A percentile compares a stretch with the other conserved stretches of the same genome.
phyloP scores from a whole-genome alignment of 495 filamentous ascomycete genomes.

The Neurospora sp. region DNA sequence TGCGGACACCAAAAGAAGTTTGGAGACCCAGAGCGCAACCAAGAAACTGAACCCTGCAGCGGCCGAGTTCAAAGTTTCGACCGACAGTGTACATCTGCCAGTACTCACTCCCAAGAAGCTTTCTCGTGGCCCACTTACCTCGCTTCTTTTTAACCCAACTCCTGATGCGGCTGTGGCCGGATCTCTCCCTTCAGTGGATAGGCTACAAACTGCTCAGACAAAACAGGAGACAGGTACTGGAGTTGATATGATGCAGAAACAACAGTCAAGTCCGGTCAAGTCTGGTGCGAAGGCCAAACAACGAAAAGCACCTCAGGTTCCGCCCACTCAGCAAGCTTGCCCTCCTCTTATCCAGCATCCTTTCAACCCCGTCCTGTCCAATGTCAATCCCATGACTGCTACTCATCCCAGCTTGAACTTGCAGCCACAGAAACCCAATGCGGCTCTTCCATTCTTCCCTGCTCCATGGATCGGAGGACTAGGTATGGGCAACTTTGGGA shows the following conservation, averaged over 20 bases:
- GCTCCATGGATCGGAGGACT: neutral
- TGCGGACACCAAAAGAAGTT: neutral
- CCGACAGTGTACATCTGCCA: neutral
- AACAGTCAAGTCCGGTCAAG: neutral
- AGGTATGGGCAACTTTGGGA: neutral
- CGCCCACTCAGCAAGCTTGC: neutral
- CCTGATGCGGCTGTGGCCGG: neutral
- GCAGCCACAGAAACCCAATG: neutral
- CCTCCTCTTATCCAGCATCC: neutral
- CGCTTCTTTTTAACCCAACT: neutral
- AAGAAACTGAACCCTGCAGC: slow-evolving; percentile 21
- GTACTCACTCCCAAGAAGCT: slow-evolving; percentile 12
- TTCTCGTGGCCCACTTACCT: slow-evolving; percentile 11
- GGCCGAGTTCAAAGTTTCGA: slow-evolving; percentile 17
- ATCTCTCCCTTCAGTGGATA: neutral
- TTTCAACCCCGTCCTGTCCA: neutral
- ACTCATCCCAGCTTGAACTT: neutral
- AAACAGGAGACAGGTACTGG: neutral
- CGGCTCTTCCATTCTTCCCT: neutral
- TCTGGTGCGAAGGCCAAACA: neutral
- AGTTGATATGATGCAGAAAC: neutral
- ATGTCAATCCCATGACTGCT: neutral
- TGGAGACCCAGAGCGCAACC: neutral
- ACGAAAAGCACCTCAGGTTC: neutral
- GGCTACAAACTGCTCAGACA: neutral